Percentiles rank a stretch among this genome's conserved stretches.
These are phyloP conservation scores for Phaseolus coccineus DNA, from an alignment of 331 rosid genomes.

Conservation along the genomic window DNA sequence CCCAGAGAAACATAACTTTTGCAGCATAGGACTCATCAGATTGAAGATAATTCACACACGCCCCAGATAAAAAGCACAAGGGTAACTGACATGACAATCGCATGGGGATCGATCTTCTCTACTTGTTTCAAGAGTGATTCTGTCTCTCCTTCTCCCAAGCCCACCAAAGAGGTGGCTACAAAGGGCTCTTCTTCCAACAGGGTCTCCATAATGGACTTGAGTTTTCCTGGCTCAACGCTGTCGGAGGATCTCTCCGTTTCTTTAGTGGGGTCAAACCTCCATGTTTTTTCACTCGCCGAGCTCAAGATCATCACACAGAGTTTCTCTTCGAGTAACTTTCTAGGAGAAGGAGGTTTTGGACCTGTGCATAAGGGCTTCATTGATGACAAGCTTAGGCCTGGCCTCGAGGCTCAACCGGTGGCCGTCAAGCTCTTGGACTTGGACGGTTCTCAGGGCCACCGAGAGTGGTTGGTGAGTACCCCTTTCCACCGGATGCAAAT, in stretches of 20 bases:
- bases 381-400: constrained; percentile 78
- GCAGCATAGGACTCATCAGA: background rate
- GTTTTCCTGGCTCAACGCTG: constrained; percentile 64
- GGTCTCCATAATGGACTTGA: constrained; percentile 69
- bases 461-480: constrained; percentile 92
- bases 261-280: constrained; percentile 79
- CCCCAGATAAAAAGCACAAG: background rate
- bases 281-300: constrained; percentile 73
- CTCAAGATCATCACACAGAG: constrained; percentile 76
- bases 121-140: constrained; percentile 61
- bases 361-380: constrained; percentile 93
- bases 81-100: constrained; percentile 56
- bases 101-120: constrained; percentile 60
- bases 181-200: constrained; percentile 63
- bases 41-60: background rate
- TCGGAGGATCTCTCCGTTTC: constrained; percentile 86
- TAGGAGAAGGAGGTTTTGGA: constrained; percentile 97
- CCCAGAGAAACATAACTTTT: background rate
- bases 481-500: background rate
- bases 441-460: constrained; percentile 92
- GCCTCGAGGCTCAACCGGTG: constrained; percentile 82
- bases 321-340: constrained; percentile 71
- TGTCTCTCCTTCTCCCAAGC: constrained; percentile 41
- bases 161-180: constrained; percentile 58
- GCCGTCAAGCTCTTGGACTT: constrained; percentile 88